Evolutionary conservation across 1,139 yeast genomes (phyloP).

Genomic region (Sugiyamaella paludigena): DNA sequence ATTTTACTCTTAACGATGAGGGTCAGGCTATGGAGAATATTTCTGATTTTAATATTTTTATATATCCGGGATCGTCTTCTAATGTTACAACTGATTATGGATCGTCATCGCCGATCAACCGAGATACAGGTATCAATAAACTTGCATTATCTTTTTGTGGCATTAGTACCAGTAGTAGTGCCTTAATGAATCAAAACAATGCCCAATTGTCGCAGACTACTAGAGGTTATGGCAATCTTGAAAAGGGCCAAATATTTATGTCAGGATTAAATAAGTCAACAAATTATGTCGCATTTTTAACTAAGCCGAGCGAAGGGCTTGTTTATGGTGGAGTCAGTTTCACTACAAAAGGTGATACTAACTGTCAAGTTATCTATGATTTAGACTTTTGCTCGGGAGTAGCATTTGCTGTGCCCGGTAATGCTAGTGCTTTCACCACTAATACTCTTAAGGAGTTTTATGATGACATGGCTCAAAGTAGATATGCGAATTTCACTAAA

Average conservation of each 20-base stretch:
- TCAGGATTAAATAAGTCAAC: constrained; percentile 61
- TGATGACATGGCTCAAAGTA: constrained; percentile 57
- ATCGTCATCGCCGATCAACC: not conserved
- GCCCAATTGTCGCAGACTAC: constrained; percentile 46
- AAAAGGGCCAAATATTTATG: constrained; percentile 54
- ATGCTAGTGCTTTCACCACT: constrained; percentile 35
- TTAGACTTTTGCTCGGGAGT: constrained; percentile 75
- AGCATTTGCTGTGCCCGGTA: constrained; percentile 84
- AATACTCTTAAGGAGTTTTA: constrained; percentile 47
- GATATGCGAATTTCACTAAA: constrained; percentile 65
- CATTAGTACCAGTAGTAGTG: constrained; percentile 44
- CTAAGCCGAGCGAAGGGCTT: constrained; percentile 66
- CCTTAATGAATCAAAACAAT: constrained; percentile 39
- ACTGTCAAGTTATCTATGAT: constrained; percentile 73
- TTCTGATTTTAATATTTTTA: constrained; percentile 28
- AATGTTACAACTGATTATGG: constrained; percentile 5
- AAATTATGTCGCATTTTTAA: constrained; percentile 62
- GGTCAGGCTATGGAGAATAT: constrained; percentile 23
- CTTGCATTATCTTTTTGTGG: constrained; percentile 74
- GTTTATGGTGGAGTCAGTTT: constrained; percentile 60
- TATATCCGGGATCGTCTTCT: constrained; percentile 33
- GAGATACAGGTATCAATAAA: constrained; percentile 6
- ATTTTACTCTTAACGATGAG: constrained; percentile 41
- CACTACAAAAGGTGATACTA: constrained; percentile 49
- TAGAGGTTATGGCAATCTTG: constrained; percentile 50